These are phyloP conservation scores for Clitopilus passeckerianus DNA, from an alignment of 768 basidiomycete genomes.

Conservation along the genomic window DNA sequence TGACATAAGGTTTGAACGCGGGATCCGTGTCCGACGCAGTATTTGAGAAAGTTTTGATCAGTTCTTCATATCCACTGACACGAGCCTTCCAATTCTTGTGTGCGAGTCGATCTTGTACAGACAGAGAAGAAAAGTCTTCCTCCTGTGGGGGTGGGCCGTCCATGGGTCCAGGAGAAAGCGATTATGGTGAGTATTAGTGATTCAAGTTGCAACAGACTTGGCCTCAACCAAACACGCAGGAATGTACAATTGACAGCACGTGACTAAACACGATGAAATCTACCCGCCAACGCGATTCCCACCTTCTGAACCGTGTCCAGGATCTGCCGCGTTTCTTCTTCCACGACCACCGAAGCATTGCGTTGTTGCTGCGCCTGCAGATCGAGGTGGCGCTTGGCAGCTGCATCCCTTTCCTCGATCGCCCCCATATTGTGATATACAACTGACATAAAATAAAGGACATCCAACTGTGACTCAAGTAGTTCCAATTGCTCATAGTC, in stretches of 20 bases:
- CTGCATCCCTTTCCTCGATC: conserved; percentile 48
- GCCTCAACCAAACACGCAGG: conserved; percentile 4
- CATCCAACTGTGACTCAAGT: conserved; percentile 54
- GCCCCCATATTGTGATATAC: conserved; percentile 68
- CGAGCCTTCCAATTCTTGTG: conserved; percentile 99
- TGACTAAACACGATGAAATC: conserved; percentile 13
- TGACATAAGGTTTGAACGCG: conserved; percentile 85
- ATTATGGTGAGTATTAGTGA: conserved; percentile 3
- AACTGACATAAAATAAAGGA: conserved; percentile 67
- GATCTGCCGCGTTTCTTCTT: conserved; percentile 49
- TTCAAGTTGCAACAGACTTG: conserved; percentile 9
- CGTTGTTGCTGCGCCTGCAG: conserved; percentile 36
- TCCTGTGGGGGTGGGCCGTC: conserved; percentile 90
- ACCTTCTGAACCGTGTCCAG: conserved; percentile 56
- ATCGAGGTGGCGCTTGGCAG: conserved; percentile 40
- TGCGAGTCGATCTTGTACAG: conserved; percentile 73
- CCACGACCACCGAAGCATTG: conserved; percentile 38
- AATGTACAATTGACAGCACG: conserved; percentile 7
- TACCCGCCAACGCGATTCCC: conserved; percentile 48
- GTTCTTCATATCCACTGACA: conserved; percentile 84
- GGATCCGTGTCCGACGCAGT: conserved; percentile 93
- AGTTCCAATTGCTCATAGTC: conserved; percentile 62
- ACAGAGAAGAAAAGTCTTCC: conserved; percentile 84
- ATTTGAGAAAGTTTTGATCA: conserved; percentile 82
- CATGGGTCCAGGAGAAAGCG: conserved; percentile 39